Evolutionary conservation across 1,284 basidiomycete genomes (phyloP), one percentile per base, ranked within the genome.

Genomic region (Schizopora paradoxa): DNA sequence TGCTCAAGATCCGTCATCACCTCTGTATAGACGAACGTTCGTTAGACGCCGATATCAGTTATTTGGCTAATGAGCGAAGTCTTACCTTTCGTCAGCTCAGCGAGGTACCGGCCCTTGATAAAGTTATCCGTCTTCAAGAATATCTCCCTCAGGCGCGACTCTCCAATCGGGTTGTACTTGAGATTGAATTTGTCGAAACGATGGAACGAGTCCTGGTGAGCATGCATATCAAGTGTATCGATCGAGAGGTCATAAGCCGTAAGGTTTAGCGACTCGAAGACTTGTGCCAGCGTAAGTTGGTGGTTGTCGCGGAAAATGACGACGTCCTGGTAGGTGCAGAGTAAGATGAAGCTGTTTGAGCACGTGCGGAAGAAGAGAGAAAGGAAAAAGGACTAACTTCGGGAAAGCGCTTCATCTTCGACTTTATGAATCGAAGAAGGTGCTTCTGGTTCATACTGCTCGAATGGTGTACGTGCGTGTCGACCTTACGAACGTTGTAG

Each of bases 381-480:
- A 23, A 26, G 34, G 2, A 18, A 16, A 10, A 62, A n/a, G n/a
- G n/a, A n/a, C 73, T 28, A 50, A 86, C 87, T 40, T 91, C 59
- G 1, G 90, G 81, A 57, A 72, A 79, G 21, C 79, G 79, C 66
- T 91, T 92, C 86, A 93, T 91, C 66, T 99, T 98, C 35, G 86
- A 83, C 66, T 99, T 99, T 74, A 99, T 99, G 69, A 99, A 99
- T 4, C 96, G 92, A 19, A 99, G 71, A n/a, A 99, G 69, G 68
- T 99, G 96, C 67, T 99, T 99, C 65, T 99, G 96, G 65, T 99
- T 99, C 95, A 99, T 98, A 63, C 89, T 88, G 45, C 94, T 96
- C 7, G 93, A 96, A 65, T 99, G 92, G 61, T 99, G 96, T 16
- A 99, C 91, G 66, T 99, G 95, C 6, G 96, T 99, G 63, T 98